phyloP scores from a whole-genome alignment of 2,329 filamentous ascomycete species.

The Pseudogymnoascus verrucosus region DNA sequence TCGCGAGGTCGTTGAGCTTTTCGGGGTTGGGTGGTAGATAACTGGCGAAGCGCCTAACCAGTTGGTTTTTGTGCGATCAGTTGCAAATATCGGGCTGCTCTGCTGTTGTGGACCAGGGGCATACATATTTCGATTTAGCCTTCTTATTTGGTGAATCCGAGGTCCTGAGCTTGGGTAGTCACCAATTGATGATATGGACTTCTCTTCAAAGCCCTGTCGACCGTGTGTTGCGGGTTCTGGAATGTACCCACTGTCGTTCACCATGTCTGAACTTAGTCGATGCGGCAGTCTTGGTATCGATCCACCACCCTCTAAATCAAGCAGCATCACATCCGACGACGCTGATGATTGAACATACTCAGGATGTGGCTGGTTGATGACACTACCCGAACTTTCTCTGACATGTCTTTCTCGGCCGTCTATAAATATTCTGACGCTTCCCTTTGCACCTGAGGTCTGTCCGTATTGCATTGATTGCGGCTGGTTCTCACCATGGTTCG shows the following conservation, averaged over 20 bases:
- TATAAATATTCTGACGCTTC: constrained; percentile 23
- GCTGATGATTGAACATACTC: constrained; percentile 8
- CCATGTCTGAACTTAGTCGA: neutral
- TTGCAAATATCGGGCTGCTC: neutral
- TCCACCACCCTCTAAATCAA: constrained; percentile 15
- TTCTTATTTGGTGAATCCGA: neutral
- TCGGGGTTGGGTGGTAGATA: constrained; percentile 23
- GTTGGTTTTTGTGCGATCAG: neutral
- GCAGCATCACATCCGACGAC: constrained; percentile 25
- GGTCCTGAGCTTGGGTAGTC: constrained; percentile 1
- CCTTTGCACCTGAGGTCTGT: neutral
- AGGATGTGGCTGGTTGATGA: constrained; percentile 10
- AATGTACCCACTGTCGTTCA: neutral
- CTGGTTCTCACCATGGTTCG: neutral
- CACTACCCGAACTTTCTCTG: constrained; percentile 22
- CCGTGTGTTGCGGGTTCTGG: neutral
- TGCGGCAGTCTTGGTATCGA: neutral
- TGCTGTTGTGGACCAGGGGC: neutral
- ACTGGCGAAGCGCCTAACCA: neutral
- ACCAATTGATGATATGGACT: neutral
- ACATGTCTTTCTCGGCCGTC: constrained; percentile 19
- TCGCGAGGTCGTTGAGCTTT: constrained; percentile 18
- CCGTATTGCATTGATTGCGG: neutral
- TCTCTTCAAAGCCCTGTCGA: neutral
- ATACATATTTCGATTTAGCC: neutral